Evolutionary conservation across 2,329 filamentous ascomycete genomes (phyloP), one percentile per base, ranked within the genome.

Genomic region (Microdochium trichocladiopsis): DNA sequence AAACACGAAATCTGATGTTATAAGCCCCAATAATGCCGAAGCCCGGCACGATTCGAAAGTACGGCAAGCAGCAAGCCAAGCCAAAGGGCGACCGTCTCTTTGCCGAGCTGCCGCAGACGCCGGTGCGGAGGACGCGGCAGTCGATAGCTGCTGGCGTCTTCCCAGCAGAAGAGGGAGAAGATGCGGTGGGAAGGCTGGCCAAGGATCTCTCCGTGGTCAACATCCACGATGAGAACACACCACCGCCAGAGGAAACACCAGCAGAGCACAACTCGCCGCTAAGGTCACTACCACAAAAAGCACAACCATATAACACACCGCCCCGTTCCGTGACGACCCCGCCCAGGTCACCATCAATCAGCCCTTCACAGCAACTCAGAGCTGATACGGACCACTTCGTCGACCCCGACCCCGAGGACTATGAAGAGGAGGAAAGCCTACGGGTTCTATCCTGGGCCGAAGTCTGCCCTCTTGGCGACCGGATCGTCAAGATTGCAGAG

Each of bases 401-500:
- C 23, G 25, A 59, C 16, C 47, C 47, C 1, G 55, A 55, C 18
- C 6, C 33, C 47, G 48, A 59, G 31, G 49, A 51, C 14, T 14
- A 23, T 23, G 25, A 59, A 10, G 48, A 55, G 11, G 61, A 63
- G 22, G 53, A 57, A 6, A 58, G 57, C 8, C 64, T 80, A 16
- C 72, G 74, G 3, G 60, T 74, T 4, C 65, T 83, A 41, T 71
- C 72, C 1, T 86, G 83, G 82, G 66, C 73, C 25, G 80, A 84
- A 50, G 71, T 86, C 25, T 81, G 81, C 49, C 76, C 77, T 0
- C 66, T 71, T 0, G 74, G 72, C 16, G 76, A 79, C 59, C 65
- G 66, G 33, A 80, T 86, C 49, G 72, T 74, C 45, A 86, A 86
- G 66, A 86, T 86, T 50, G 82, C 83, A 10, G 83, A 86, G 62